Conservation (phyloP, 2,329 filamentous ascomycete genomes). For the Xylariaceae sp. region DNA sequence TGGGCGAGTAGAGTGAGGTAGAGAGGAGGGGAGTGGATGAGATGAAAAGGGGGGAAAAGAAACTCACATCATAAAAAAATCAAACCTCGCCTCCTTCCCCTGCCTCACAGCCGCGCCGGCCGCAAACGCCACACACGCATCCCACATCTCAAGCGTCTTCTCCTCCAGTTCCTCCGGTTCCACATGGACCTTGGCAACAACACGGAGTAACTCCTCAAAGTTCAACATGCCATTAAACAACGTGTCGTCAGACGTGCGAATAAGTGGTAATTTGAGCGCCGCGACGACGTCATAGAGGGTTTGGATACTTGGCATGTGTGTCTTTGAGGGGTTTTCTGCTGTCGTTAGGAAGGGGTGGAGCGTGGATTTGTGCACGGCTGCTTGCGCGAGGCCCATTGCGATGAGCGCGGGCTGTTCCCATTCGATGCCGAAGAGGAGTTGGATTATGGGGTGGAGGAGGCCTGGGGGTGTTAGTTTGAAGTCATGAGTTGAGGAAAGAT, state of each 20-base stretch:
- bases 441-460: conserved; percentile 74
- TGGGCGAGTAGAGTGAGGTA: no score
- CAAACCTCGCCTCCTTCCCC: conserved; percentile 64
- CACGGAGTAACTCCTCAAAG: conserved; percentile 54
- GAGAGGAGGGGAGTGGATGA: no score
- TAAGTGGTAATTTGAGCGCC: conserved; percentile 48
- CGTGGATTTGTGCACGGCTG: conserved; percentile 60
- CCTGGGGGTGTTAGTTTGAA: conserved; percentile 39
- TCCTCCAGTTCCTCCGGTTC: conserved; percentile 51
- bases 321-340: conserved; percentile 44
- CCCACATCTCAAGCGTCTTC: conserved; percentile 59
- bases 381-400: conserved; percentile 72
- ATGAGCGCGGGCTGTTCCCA: conserved; percentile 77
- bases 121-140: conserved; percentile 50
- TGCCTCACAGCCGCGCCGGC: conserved; percentile 56
- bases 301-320: conserved; percentile 42
- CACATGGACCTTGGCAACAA: conserved; percentile 56
- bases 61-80: conserved; percentile 68
- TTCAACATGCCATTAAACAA: conserved; percentile 24
- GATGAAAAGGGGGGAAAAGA: no score
- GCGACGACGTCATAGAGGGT: conserved; percentile 58
- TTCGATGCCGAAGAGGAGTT: conserved; percentile 79
- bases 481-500: no score
- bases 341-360: conserved; percentile 49
- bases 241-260: conserved; percentile 48